Evolutionary conservation across 108 stramenopile genomes (phyloP), one percentile per base, ranked within the genome.

Genomic region (Nitzschia putrida): DNA sequence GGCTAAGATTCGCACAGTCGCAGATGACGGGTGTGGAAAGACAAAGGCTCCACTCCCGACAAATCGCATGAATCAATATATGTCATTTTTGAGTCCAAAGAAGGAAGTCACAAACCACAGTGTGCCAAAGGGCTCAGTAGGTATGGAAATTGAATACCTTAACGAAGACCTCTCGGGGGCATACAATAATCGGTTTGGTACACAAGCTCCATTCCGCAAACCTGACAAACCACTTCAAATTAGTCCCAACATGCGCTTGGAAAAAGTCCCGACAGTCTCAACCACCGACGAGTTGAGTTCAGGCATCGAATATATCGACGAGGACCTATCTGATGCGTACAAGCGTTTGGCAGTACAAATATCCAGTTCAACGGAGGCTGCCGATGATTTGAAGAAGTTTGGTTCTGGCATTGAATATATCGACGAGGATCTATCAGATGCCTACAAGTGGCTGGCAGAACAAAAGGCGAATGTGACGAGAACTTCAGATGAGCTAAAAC

Each of bases 91-190:
- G 29, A 4, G 29, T 34, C 29, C 29, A 34, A 34, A 34, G 29
- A 34, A 34, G 29, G 29, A 34, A 34, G 5, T 0, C 9, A 3
- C 12, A 1, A 50, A 50, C 5, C 49, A 50, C 1, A 50, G 20
- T 4, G 49, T 1, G 49, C 18, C 16, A 50, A 50, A 1, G 1
- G 49, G 20, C 5, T 18, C 49, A 18, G 49, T 20, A 5, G 49
- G 18, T 16, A 50, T 16, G 18, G 37, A 38, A 12, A 57, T 68
- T 29, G 22, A 56, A 10, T 68, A 68, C 38, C n/a, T 68, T 2
- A 55, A 68, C 42, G 67, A 68, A 56, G 67, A 55, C 24, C 67
- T 68, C 0, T 68, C 67, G 12, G 23, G 20, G 40, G 38, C 22
- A n/a, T 55, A 68, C 55, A 43, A 34, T 1, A 34, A 34, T 34